phyloP scores from a whole-genome alignment of 208 protist genomes.

The Leishmania lainsoni region DNA sequence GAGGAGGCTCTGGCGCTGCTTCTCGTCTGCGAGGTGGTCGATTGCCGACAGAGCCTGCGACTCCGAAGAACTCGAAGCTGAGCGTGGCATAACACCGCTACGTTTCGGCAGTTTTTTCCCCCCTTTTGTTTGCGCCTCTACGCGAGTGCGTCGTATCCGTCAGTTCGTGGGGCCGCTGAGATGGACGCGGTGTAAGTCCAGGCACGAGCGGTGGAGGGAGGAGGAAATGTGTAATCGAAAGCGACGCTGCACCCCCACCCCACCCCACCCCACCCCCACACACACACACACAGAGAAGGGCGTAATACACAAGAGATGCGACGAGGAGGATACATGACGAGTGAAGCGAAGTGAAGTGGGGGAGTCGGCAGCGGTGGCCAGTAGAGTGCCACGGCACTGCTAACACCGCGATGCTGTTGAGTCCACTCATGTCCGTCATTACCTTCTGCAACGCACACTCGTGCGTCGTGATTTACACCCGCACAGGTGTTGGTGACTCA shows the following conservation, averaged over 20 bases:
- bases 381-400: neutral
- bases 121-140: neutral
- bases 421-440: neutral
- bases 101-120: neutral
- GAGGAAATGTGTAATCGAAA: neutral
- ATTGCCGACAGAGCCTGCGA: neutral
- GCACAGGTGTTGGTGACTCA: neutral
- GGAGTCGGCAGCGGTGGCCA: neutral
- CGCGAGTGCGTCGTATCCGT: neutral
- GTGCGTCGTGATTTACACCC: neutral
- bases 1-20: constrained; percentile 17
- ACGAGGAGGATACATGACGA: neutral
- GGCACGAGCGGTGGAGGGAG: too few relatives aligned
- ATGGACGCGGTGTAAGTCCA: neutral
- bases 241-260: neutral
- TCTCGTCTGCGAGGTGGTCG: constrained; percentile 1
- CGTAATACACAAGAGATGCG: neutral
- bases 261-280: neutral
- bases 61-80: constrained; percentile 3
- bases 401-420: neutral
- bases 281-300: neutral
- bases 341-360: neutral
- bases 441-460: neutral
- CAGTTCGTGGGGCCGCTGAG: neutral
- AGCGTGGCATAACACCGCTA: neutral